Percentiles rank a stretch among this genome's conserved stretches.
Conservation (phyloP, 2,329 filamentous ascomycete species). For the Pseudopyrenochaeta lycopersici region DNA sequence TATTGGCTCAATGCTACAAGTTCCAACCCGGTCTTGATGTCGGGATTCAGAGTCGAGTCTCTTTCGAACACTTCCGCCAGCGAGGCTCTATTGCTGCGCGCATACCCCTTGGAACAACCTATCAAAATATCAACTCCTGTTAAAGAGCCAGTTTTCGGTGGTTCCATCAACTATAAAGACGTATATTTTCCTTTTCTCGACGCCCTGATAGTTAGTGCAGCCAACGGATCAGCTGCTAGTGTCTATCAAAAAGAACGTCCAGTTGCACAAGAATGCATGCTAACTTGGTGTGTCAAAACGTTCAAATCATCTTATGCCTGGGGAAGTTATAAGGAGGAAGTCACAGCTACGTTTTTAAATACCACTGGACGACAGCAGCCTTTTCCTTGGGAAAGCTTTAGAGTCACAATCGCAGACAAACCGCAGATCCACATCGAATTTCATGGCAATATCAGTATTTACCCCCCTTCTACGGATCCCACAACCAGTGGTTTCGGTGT, state of each 20-base stretch:
- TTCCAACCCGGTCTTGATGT: conserved; percentile 18
- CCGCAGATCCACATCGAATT: background rate
- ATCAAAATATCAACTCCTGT: background rate
- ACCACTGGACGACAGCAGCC: background rate
- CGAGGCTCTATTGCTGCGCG: conserved; percentile 17
- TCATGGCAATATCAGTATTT: conserved; percentile 8
- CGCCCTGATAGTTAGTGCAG: conserved; percentile 7
- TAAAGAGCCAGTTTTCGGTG: conserved; percentile 10
- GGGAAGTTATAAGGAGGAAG: conserved; percentile 21
- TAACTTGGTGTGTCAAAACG: conserved; percentile 33
- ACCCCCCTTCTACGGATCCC: conserved; percentile 4
- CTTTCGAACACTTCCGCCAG: background rate
- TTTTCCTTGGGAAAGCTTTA: background rate
- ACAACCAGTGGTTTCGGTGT: conserved; percentile 5
- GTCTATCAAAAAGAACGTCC: conserved; percentile 16
- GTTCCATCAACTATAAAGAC: conserved; percentile 24
- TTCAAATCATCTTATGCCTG: conserved; percentile 25
- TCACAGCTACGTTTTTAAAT: conserved; percentile 8
- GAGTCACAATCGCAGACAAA: background rate
- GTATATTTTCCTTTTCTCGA: conserved; percentile 17
- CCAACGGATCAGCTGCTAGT: conserved; percentile 5
- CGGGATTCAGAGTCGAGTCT: conserved; percentile 12
- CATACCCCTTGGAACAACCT: conserved; percentile 11
- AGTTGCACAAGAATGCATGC: conserved; percentile 23
- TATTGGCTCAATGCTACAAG: conserved; percentile 33